Evolutionary conservation across 139 green algal species (phyloP), one percentile per base, ranked within the genome.

Genomic region (Asterochloris sp.): DNA sequence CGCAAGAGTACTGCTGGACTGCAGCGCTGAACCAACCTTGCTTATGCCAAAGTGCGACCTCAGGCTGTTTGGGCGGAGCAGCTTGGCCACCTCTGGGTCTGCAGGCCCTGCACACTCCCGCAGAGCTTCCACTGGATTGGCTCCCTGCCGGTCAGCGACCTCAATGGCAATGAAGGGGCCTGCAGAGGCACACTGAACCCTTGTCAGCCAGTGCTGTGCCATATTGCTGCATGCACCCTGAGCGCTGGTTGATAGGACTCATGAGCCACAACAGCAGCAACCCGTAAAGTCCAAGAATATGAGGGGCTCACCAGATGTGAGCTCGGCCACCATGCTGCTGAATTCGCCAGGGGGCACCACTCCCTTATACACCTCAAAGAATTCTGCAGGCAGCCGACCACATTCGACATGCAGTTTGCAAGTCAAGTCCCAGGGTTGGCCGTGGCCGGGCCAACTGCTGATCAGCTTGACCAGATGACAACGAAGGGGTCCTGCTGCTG

Each of bases 331-430:
- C 91, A 95, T 94, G 29, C 82, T 79, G 16, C 78, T 89, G 84
- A 91, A 96, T 86, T 96, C 92, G 0, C 82, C 89, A 0, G 88
- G 82, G 0, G 91, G 85, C 27, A 96, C 78, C 17, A 95, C 92
- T 28, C 91, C 93, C 76, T 90, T 90, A 89, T 97, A 97, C 62
- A 96, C 92, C 84, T 93, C 87, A 17, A 82, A 69, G 81, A 95
- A 93, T 78, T 92, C 87, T 16, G 47, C 74, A 12, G 38, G 4
- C 38, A 91, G 60, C 86, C 81, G 24, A 78, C 81, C 26, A 80
- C 79, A 62, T 91, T 83, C 26, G 95, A 47, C 11, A 26, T 87
- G 74, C 91, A 91, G 81, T 91, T 62, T 83, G 91, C 79, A 73
- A 88, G 28, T 15, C 85, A 87, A 13, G 38, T 54, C 38, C 6